Base-by-base conservation (phyloP, 495 filamentous ascomycete species). In the Aspergillus baeticus region DNA sequence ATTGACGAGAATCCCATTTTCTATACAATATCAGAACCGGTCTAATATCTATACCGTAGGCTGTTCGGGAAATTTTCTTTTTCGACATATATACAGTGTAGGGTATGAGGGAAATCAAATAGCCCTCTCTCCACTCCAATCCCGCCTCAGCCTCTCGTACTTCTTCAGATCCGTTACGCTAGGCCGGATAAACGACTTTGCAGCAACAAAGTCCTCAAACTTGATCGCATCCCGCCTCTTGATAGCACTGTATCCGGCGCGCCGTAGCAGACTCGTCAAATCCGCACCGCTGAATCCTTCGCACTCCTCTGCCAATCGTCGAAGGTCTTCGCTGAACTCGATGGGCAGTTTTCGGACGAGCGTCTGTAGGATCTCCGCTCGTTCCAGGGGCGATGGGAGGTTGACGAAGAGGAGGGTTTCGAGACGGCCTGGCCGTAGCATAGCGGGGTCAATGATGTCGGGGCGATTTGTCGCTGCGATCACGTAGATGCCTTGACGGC, bases 391-490 rank as follows among this genome's bases (percentile, higher is more conserved):
- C 35, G 83, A 84, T 0, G 94, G 94, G 5, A 98, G 75, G 68
- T 92, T 94, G 44, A 98, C 90, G 65, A 93, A 97, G 36, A 98
- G 82, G 18, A 88, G 83, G 2, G 89, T 96, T 58, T 92, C 95
- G 3, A 98, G 80, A 38, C 94, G 84, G 11, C 94, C 94, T 0
- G 94, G 93, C 2, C 94, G 86, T 11, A 96, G 82, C 85, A 98
- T 97, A 6, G 94, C 94, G 1, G 89, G 85, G 66, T 98, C 94
- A 63, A 98, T 97, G 66, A 96, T 95, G 64, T 98, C 94, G 2
- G 93, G 93, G 1, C 94, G 75, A 65, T 98, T 98, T 4, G 95
- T 97, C 1, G 94, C 94, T 13, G 90, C 94, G 56, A 98, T 88
- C 23, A 98, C 89, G 69, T 96, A 97, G 62, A 98, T 93, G 3